Conservation (phyloP, 352 stramenopile genomes). For the Albugo laibachii region DNA sequence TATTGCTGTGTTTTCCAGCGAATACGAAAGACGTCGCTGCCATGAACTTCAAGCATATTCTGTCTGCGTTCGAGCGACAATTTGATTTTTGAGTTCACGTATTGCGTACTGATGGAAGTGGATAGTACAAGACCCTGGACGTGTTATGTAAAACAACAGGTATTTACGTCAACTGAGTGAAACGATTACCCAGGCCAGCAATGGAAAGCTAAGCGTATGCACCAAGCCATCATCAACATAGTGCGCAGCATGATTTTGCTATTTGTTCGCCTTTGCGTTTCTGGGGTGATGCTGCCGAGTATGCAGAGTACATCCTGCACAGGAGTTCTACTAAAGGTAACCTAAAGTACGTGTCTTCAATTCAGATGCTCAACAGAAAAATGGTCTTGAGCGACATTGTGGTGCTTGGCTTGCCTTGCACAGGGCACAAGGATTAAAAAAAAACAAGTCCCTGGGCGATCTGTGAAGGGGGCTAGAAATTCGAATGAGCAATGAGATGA, state of each 20-base stretch:
- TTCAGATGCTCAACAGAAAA: not conserved
- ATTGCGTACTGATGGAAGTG: not conserved
- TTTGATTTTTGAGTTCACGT: not conserved
- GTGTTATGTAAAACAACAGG: no score
- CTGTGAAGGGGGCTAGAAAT: not conserved
- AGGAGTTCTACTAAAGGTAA: not conserved
- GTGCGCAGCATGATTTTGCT: not conserved
- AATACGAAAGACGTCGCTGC: not conserved
- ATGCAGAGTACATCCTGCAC: not conserved
- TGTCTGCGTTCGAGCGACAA: not conserved
- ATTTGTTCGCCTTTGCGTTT: not conserved
- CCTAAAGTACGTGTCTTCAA: not conserved
- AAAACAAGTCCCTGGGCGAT: not conserved
- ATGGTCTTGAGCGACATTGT: not conserved
- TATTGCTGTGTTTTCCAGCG: not conserved
- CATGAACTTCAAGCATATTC: not conserved
- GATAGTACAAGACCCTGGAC: not conserved
- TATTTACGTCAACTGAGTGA: not conserved
- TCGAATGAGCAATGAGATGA: no score
- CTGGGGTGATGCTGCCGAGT: not conserved
- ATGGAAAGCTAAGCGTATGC: not conserved
- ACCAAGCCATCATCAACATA: not conserved
- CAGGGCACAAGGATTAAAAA: not conserved
- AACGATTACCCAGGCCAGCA: not conserved
- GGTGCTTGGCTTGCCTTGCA: not conserved